These are phyloP conservation scores for Clavispora fructus DNA, from an alignment of 805 yeast genomes.

Conservation along the genomic window DNA sequence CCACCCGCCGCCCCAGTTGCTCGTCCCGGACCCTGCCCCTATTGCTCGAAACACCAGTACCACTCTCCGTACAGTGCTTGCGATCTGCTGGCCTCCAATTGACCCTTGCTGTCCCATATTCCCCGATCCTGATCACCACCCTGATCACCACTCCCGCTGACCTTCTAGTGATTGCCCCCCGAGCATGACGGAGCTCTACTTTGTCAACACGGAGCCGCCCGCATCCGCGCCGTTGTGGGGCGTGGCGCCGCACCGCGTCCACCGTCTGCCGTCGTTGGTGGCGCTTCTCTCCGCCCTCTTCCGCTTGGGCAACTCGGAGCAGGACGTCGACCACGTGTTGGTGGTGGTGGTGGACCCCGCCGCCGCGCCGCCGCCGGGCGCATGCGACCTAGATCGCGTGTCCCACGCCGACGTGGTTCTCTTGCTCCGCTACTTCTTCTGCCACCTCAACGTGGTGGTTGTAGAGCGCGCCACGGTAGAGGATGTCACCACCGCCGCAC, in stretches of 20 bases:
- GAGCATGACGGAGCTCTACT: constrained; percentile 20
- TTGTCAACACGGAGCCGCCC: constrained; percentile 1
- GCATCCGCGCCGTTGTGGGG: neutral
- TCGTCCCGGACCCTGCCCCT: neutral
- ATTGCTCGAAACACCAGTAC: too few relatives aligned
- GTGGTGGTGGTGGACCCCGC: constrained; percentile 21
- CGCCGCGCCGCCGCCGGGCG: neutral
- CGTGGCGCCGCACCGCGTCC: neutral
- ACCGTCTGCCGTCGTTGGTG: constrained; percentile 7
- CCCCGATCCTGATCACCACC: too few relatives aligned
- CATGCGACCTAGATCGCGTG: constrained; percentile 20
- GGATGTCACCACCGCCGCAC: constrained; percentile 6
- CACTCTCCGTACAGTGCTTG: too few relatives aligned
- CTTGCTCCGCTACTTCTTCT: constrained; percentile 32
- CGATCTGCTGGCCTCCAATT: too few relatives aligned
- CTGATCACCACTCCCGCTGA: too few relatives aligned
- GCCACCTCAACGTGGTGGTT: constrained; percentile 32
- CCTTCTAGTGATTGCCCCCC: too few relatives aligned
- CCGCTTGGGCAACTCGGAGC: constrained; percentile 27
- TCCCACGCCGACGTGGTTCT: constrained; percentile 23
- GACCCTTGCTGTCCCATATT: too few relatives aligned
- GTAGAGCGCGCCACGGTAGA: constrained; percentile 9
- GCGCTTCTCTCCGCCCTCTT: constrained; percentile 16
- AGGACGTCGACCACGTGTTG: constrained; percentile 29
- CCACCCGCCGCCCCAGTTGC: neutral